Conservation (phyloP, 805 yeast species). For the Sugiyamaella chiloensis region DNA sequence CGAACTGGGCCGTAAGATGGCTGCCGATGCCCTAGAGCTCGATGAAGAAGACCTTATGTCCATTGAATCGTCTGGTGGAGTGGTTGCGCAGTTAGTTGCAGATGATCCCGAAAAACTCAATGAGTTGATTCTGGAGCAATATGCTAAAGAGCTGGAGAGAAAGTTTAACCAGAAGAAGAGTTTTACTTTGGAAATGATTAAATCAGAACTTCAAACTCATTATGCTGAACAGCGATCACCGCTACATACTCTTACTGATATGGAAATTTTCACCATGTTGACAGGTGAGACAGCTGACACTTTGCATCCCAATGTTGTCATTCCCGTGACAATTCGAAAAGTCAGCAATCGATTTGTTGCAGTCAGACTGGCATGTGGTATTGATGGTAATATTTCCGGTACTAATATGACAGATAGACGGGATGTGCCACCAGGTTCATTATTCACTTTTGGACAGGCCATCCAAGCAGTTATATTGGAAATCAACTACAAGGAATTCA, state of each 20-base stretch:
- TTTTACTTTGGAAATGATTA: conserved; percentile 77
- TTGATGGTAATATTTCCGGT: conserved; percentile 51
- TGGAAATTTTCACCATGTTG: conserved; percentile 80
- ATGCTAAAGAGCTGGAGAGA: conserved; percentile 82
- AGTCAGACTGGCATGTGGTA: conserved; percentile 52
- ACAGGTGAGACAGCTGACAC: conserved; percentile 81
- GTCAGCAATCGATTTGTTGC: conserved; percentile 48
- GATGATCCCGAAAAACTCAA: conserved; percentile 75
- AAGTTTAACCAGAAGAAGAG: conserved; percentile 58
- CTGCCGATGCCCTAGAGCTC: conserved; percentile 93
- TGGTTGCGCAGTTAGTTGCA: conserved; percentile 68
- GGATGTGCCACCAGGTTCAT: conserved; percentile 25
- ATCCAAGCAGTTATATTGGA: conserved; percentile 75
- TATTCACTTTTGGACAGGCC: conserved; percentile 60
- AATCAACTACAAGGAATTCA: conserved; percentile 70
- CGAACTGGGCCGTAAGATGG: conserved; percentile 93
- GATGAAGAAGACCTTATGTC: conserved; percentile 91
- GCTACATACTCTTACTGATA: conserved; percentile 59
- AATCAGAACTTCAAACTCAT: conserved; percentile 81
- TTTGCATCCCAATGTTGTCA: conserved; percentile 63
- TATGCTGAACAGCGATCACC: conserved; percentile 81
- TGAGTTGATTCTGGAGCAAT: conserved; percentile 83
- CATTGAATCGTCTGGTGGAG: conserved; percentile 76
- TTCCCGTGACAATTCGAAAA: conserved; percentile 70
- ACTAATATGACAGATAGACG: conserved; percentile 36